phyloP scores from a whole-genome alignment of 768 basidiomycete species.

The Clavaria fumosa region DNA sequence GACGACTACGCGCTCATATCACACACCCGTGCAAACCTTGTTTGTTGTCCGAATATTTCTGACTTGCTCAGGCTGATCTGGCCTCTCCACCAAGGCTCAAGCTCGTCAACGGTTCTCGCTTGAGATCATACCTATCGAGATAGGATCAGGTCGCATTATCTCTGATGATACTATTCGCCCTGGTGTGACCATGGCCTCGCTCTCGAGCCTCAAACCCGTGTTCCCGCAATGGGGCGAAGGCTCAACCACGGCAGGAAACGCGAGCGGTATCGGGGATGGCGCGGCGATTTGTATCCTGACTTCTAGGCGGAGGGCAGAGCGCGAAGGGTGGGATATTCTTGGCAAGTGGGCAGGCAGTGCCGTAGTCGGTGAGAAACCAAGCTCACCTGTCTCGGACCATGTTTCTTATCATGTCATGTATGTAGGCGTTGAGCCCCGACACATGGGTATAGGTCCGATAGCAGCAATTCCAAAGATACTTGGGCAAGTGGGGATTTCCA shows the following conservation, averaged over 20 bases:
- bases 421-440: conserved; percentile 55
- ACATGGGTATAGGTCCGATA: conserved; percentile 82
- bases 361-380: conserved; percentile 52
- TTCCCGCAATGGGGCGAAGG: conserved; percentile 68
- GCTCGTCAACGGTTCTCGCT: conserved; percentile 59
- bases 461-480: conserved; percentile 74
- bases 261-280: conserved; percentile 85
- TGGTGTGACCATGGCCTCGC: conserved; percentile 65
- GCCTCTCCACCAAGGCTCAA: conserved; percentile 31
- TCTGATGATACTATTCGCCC: conserved; percentile 83
- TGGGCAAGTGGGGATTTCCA: conserved; percentile 44
- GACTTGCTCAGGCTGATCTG: not conserved
- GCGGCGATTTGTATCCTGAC: conserved; percentile 76
- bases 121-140: conserved; percentile 80
- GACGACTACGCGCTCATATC: conserved; percentile 85
- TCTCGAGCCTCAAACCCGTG: conserved; percentile 69
- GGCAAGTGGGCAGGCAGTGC: conserved; percentile 72
- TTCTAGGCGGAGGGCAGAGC: conserved; percentile 60
- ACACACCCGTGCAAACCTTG: conserved; percentile 64
- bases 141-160: conserved; percentile 48
- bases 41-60: conserved; percentile 14
- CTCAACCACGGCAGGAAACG: conserved; percentile 71
- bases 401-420: too few species aligned
- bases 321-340: conserved; percentile 62
- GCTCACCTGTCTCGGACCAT: too few species aligned